Base-by-base conservation (phyloP, 179 eudicot species). In the Carnegiea gigantea region DNA sequence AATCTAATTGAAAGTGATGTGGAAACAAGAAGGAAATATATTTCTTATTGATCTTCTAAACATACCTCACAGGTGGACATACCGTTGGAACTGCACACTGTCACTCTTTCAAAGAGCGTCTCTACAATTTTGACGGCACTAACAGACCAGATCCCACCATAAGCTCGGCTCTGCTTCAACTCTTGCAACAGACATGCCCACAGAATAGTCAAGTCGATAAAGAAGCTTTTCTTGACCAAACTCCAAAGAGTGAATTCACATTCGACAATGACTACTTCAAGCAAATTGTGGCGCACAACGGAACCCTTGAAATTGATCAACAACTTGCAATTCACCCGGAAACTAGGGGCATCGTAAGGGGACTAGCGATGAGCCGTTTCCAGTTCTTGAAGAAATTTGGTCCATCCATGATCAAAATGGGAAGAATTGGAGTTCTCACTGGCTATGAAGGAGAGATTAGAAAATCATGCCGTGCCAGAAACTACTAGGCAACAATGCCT, bases 81-180 rank as follows among this genome's bases (percentile, higher is more conserved):
- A 85, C 91, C 5, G 72, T 85, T 15, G 91, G 91, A n/a, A 46
- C 57, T 20, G 86, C 86, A 1, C 91, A 87, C 36, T 89, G 91
- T 71, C 44, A 70, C 23, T 26, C 53, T 40, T 84, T 89, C 51
- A 70, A 81, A 18, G 70, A 77, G 15, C 83, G 91, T 21, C 76
- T 84, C 51, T 73, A 76, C 65, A 81, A 84, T 24, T 87, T 80
- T 72, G 79, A 87, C 24, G 38, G 76, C 68, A 87, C 87, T 3
- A 36, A 54, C 23, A 36, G 65, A 30, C 46, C 81, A 17, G 91
- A 89, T 78, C 84, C 90, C n/a, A 83, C 79, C 51, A 72, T 89
- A 82, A 76, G 48, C 80, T 3, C 79, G 11, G 44, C 73, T 5
- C 57, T 85, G 21, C 78, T 79, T 33, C 76, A 43, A 9, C 57